Evolutionary conservation across 176 grass and related monocot genomes (phyloP).

Genomic region (Aechmea fasciata): DNA sequence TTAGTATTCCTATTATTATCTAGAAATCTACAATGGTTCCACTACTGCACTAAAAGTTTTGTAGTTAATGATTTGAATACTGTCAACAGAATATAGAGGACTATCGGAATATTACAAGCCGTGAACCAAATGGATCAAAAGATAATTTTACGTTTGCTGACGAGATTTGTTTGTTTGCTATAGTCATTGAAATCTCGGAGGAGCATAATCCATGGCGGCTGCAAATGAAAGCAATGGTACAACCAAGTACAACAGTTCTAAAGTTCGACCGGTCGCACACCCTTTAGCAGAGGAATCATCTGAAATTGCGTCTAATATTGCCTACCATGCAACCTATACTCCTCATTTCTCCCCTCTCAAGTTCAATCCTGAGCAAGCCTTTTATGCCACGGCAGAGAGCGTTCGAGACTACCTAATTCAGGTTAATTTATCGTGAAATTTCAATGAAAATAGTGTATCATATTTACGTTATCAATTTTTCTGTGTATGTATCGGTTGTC

Average conservation of each 20-base stretch:
- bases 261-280: constrained; percentile 49
- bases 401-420: constrained; percentile 77
- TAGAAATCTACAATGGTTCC: too few relatives aligned
- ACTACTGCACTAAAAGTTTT: too few relatives aligned
- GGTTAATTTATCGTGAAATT: constrained; percentile 20
- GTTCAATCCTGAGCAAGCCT: constrained; percentile 81
- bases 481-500: background rate
- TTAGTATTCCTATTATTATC: too few relatives aligned
- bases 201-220: constrained; percentile 18
- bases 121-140: too few relatives aligned
- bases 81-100: too few relatives aligned
- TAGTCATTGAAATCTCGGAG: constrained; percentile 1
- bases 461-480: background rate
- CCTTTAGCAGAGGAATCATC: constrained; percentile 45
- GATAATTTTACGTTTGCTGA: too few relatives aligned
- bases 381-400: constrained; percentile 84
- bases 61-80: too few relatives aligned
- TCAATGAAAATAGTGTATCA: background rate
- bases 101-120: too few relatives aligned
- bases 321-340: constrained; percentile 59
- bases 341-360: constrained; percentile 74
- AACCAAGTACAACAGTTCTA: constrained; percentile 18
- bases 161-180: background rate
- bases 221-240: constrained; percentile 20
- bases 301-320: constrained; percentile 77